Evolutionary conservation across 768 basidiomycete genomes (phyloP).

Genomic region (Suillus subluteus): DNA sequence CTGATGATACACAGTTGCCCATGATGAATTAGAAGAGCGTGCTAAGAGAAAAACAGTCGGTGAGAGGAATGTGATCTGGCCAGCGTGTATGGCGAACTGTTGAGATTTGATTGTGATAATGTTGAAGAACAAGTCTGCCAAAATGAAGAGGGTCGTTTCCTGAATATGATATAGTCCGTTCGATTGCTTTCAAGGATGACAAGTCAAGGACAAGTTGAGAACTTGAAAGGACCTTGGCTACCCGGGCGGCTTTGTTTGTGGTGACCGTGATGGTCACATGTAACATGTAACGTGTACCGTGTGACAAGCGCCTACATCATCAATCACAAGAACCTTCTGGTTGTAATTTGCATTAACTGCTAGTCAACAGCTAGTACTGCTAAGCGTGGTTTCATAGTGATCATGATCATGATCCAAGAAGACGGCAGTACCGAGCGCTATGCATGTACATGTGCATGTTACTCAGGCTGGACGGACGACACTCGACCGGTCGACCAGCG

Average conservation of each 20-base stretch:
- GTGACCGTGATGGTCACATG: slow-evolving; percentile 8
- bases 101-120: background rate
- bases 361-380: background rate
- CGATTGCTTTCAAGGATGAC: slow-evolving; percentile 12
- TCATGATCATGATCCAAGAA: background rate
- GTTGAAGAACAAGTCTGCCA: slow-evolving; percentile 9
- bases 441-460: background rate
- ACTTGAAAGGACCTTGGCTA: slow-evolving; percentile 12
- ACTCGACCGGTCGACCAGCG: background rate
- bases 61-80: background rate
- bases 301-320: background rate
- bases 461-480: background rate
- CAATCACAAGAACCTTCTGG: slow-evolving; percentile 22
- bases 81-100: background rate
- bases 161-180: slow-evolving; percentile 14
- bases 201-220: slow-evolving; percentile 28
- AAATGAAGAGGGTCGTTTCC: slow-evolving; percentile 16
- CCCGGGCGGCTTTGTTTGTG: slow-evolving; percentile 9
- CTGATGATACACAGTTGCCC: slow-evolving; percentile 74
- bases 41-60: background rate
- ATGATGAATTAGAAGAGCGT: slow-evolving; percentile 37
- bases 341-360: background rate
- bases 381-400: background rate
- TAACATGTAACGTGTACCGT: slow-evolving; percentile 20
- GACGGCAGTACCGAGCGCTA: background rate